Evolutionary conservation across 1,284 basidiomycete species (phyloP), one percentile per base, ranked within the genome.

Genomic region (Uromyces viciae-fabae): DNA sequence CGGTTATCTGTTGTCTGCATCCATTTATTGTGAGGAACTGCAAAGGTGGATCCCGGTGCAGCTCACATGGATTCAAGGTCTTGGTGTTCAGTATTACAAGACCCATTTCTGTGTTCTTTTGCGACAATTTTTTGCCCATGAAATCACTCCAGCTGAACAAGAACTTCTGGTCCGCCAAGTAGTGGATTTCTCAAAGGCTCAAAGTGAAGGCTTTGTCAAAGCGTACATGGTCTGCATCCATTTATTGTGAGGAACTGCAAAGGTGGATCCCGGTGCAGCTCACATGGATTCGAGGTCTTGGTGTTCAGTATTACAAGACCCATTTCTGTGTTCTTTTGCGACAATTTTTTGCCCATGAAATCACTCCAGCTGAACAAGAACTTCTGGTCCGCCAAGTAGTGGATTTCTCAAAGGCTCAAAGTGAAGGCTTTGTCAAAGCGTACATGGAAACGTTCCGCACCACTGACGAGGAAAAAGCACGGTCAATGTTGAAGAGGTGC

Each of bases 241-340:
- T 71, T 36, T 71, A 71, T 25, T 49, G 46, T 43, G 68, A 71
- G 28, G 68, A 71, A 9, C 68, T 46, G 1, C 36, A 25, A 1
- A 22, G 68, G n/a, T 71, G 68, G 68, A 46, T 71, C 28, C 68
- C 68, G 2, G 42, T 69, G 3, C 66, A 69, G n/a, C 25, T 69
- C 7, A 8, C 66, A 4, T 69, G 66, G 66, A 69, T 69, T 3
- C 17, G n/a, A 25, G 66, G 15, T 2, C n/a, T 69, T 3, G 17
- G 11, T 7, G 36, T 7, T 8, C 22, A 33, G 9, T 42, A 66
- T 33, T 66, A 66, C n/a, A 17, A 33, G 62, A 33, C 33, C 8
- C 62, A 66, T n/a, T 66, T 69, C 38, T 28, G 33, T 2, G 25
- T n/a, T n/a, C 42, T 69, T 14, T 31, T 71, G 15, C 40, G 46